Evolutionary conservation across 495 filamentous ascomycete genomes (phyloP), one percentile per base, ranked within the genome.

Genomic region (Neurospora sublineolata): DNA sequence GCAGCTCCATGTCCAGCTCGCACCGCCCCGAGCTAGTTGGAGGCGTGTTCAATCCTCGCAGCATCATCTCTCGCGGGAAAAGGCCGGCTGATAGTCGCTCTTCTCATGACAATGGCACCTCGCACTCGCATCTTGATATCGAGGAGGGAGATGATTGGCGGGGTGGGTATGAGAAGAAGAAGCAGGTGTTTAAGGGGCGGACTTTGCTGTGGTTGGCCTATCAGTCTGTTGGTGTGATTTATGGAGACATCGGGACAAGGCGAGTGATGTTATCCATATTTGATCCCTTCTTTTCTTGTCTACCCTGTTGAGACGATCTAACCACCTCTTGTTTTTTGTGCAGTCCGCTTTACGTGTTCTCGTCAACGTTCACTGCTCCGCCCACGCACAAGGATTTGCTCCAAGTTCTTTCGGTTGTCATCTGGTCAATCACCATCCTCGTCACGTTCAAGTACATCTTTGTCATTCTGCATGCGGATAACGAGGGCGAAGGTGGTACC

Each of bases 401-500:
- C 70, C 89, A 91, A 4, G 90, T 88, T 0, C 82, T 92, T 0
- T 93, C 91, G 6, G 83, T 93, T 67, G 87, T 93, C 67, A 87
- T 93, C 37, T 93, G 91, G 91, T 85, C 89, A 1, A 79, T 93
- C 33, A 90, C 88, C 27, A 80, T 93, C 67, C 90, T 93, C 82
- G 90, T 93, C 14, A 91, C 86, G 9, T 76, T 93, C 71, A 93
- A 93, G 79, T 93, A 93, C 73, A 81, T 91, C 18, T 78, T 90
- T 40, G 87, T 93, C 74, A 86, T 93, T 37, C 82, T 93, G 27
- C 81, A 80, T 33, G 90, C 90, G 30, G 91, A 93, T 79, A 90
- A 93, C 76, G 89, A 92, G 71, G 91, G 91, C 40, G 91, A 93
- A 77, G 91, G 91, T 8, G 91, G 91, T 67, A 93, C 91, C 1